phyloP scores from a whole-genome alignment of 2,329 filamentous ascomycete genomes.

The Lachnellula willkommii region DNA sequence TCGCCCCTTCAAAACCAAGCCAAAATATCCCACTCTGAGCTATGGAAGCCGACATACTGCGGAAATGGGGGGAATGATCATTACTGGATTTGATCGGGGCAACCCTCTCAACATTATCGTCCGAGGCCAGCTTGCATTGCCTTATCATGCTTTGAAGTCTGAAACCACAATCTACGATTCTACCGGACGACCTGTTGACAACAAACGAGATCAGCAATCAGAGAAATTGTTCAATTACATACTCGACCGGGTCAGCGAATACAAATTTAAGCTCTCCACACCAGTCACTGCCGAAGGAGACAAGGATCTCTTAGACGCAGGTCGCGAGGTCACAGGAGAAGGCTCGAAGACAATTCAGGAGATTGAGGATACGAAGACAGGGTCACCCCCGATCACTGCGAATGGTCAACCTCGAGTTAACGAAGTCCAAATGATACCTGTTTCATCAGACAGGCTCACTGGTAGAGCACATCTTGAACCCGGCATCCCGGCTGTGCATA shows the following conservation, averaged over 20 bases:
- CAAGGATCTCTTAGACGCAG: conserved; percentile 72
- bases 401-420: conserved; percentile 10
- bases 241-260: conserved; percentile 83
- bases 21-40: conserved; percentile 49
- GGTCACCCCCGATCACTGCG: conserved; percentile 53
- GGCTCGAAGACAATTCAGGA: conserved; percentile 66
- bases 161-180: conserved; percentile 86
- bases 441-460: conserved; percentile 63
- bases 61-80: conserved; percentile 97
- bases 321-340: conserved; percentile 69
- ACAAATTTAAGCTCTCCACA: conserved; percentile 70
- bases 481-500: conserved; percentile 61
- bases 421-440: conserved; percentile 53
- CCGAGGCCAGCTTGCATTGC: conserved; percentile 80
- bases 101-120: conserved; percentile 91
- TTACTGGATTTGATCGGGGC: conserved; percentile 92
- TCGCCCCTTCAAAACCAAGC: conserved; percentile 56
- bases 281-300: conserved; percentile 76
- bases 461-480: conserved; percentile 68
- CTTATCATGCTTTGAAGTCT: conserved; percentile 75
- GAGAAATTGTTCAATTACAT: conserved; percentile 95
- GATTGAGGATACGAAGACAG: conserved; percentile 57
- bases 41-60: conserved; percentile 67
- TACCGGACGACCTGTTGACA: conserved; percentile 71
- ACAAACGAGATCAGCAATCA: conserved; percentile 71